Base-by-base conservation (phyloP, 805 yeast species). In the Monosporozyma solicola region DNA sequence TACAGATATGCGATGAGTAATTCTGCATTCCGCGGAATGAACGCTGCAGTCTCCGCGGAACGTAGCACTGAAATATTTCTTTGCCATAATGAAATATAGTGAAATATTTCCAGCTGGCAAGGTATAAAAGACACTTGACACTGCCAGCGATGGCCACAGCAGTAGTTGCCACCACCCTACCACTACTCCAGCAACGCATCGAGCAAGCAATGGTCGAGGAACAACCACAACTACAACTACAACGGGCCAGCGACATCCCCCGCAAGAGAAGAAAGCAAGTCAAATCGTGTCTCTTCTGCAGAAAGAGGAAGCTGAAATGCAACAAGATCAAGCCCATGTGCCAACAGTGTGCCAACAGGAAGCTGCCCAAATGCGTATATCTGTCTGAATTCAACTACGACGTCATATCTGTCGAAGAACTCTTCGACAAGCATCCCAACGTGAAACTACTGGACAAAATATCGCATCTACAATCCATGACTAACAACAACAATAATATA, bases 261-360 rank as follows among this genome's bases (percentile, higher is more conserved):
- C 29, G 29, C 7, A 49, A 61, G 60, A 54, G 70, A 49, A 53
- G 65, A 27, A 65, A 65, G 54, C 53, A 55, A 16, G 64, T 66
- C 45, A 60, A 62, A 46, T 61, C 69, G 4, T 81, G 85, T 59
- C 71, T 80, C 56, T 80, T 82, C 48, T 83, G 88, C 64, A 73
- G 86, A 51, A 75, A 77, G 55, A 75, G 85, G 60, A 83, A 82
- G 68, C 75, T 83, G 70, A 82, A 82, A 69, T 82, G 87, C 66
- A 85, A 81, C 59, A 80, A 79, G 56, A 66, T 67, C 41, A 70
- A 69, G 54, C 74, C 76, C n/a, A 60, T 59, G 53, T 73, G 77
- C 54, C 65, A 70, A 9, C 73, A 73, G 48, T 79, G 83, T 58
- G 49, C 61, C 10, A 55, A 64, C 7, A 74, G 74, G 55, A 55